Conservation (phyloP, 768 basidiomycete species). For the Lactarius deliciosus region DNA sequence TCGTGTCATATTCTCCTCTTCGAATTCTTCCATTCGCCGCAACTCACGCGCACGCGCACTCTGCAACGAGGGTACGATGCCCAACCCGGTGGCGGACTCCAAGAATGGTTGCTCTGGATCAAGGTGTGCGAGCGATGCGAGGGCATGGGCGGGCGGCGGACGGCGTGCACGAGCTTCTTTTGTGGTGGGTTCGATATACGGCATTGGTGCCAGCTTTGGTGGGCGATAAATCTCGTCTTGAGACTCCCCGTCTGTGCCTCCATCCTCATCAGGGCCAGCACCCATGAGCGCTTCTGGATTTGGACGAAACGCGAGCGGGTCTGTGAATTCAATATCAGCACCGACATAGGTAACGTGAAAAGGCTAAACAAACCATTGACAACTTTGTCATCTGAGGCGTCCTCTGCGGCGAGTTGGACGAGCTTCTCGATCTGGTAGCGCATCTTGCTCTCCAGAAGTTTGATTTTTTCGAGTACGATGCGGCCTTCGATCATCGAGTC, state of each 20-base stretch:
- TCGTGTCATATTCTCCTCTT: slow-evolving; percentile 93
- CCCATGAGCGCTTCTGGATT: slow-evolving; percentile 75
- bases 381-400: slow-evolving; percentile 41
- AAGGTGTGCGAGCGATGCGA: slow-evolving; percentile 50
- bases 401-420: slow-evolving; percentile 69
- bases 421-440: slow-evolving; percentile 97
- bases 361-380: slow-evolving; percentile 55
- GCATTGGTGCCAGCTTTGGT: slow-evolving; percentile 85
- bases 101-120: slow-evolving; percentile 62
- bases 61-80: slow-evolving; percentile 58
- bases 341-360: not conserved
- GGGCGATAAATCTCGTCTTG: slow-evolving; percentile 72
- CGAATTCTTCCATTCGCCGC: slow-evolving; percentile 79
- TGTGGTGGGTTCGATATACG: slow-evolving; percentile 65
- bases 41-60: slow-evolving; percentile 76
- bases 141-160: slow-evolving; percentile 56
- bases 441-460: slow-evolving; percentile 81
- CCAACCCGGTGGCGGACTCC: slow-evolving; percentile 73
- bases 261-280: slow-evolving; percentile 38
- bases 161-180: slow-evolving; percentile 49
- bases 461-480: slow-evolving; percentile 85
- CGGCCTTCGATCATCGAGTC: slow-evolving; percentile 78
- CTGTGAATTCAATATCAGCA: slow-evolving; percentile 41
- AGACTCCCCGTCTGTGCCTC: slow-evolving; percentile 30
- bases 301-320: slow-evolving; percentile 89